Base-by-base conservation (phyloP, 2,329 filamentous ascomycete species). In the Claviceps citrina region DNA sequence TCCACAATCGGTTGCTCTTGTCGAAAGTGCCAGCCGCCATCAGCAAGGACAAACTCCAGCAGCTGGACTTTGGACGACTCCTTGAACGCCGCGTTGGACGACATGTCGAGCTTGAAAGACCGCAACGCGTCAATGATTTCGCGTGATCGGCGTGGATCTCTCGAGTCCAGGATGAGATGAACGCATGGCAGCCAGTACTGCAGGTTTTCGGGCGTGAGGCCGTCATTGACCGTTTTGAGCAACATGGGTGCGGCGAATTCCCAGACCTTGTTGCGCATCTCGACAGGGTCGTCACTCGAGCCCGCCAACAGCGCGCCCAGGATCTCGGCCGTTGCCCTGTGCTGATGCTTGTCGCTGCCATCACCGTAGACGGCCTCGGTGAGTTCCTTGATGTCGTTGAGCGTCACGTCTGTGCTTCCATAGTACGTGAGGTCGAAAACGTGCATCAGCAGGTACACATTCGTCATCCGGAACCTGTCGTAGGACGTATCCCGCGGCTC, bases 81-180 rank as follows among this genome's bases (percentile, higher is more conserved):
- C 58, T 98, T 98, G 71, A 98, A 98, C 0, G 91, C 91, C 4
- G 93, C 91, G 55, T 96, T 95, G 0, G 89, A 95, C 5, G 76
- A 69, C 80, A 96, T 89, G 56, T 98, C 91, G 8, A 98, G 69
- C 24, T 85, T 75, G 72, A 96, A 96, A 40, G 78, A 76, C 35
- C 81, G 75, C 16, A 98, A 68, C 59, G 77, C 81, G 47, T 91
- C 81, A 27, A 94, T 74, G 46, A 98, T 71, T 47, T 93, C 89
- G 67, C 82, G 86, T 3, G 78, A 78, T 46, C 89, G 77, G 33
- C 93, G 76, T 10, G 91, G 89, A 59, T 98, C 91, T 53, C 91
- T 89, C 9, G 81, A 78, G 50, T 93, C 85, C 31, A 94, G 68
- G 20, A 93, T 75, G 54, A 95, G 76, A 54, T 95, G 89, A 33